A percentile compares a stretch with the other conserved stretches of the same genome.
Evolutionary conservation across 2,329 filamentous ascomycete genomes (phyloP).

Genomic region (Alternaria sp.): DNA sequence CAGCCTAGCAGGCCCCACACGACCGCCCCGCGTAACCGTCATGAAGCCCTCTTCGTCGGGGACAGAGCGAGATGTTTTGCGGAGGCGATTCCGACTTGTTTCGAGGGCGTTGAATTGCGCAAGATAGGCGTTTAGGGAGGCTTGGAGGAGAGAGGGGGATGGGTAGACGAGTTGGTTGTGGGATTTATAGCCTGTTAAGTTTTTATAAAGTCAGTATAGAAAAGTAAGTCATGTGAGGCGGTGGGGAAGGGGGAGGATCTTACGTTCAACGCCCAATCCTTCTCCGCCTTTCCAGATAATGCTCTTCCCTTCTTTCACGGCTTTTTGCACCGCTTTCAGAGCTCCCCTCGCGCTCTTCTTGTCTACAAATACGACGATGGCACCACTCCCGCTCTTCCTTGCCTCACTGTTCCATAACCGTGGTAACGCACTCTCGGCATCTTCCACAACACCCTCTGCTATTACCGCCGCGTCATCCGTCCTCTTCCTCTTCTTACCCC

Average conservation of each 20-base stretch:
- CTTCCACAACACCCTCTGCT: slow-evolving; percentile 58
- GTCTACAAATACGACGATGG: slow-evolving; percentile 85
- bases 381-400: slow-evolving; percentile 77
- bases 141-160: slow-evolving; percentile 70
- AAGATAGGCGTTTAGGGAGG: slow-evolving; percentile 85
- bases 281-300: slow-evolving; percentile 71
- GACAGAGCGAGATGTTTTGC: slow-evolving; percentile 72
- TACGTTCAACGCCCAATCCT: slow-evolving; percentile 61
- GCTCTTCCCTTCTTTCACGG: slow-evolving; percentile 64
- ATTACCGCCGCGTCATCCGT: slow-evolving; percentile 43
- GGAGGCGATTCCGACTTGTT: slow-evolving; percentile 69
- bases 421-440: slow-evolving; percentile 71
- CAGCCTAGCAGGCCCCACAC: slow-evolving; percentile 74
- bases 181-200: slow-evolving; percentile 60
- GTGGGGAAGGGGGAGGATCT: slow-evolving; percentile 32
- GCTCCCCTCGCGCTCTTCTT: slow-evolving; percentile 77
- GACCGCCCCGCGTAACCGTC: slow-evolving; percentile 80
- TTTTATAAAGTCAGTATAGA: slow-evolving; percentile 26
- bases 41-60: slow-evolving; percentile 96
- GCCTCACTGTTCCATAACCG: slow-evolving; percentile 76
- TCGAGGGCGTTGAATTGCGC: slow-evolving; percentile 73
- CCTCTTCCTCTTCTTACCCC: slow-evolving; percentile 66
- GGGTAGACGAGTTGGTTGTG: slow-evolving; percentile 79
- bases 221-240: too few relatives aligned
- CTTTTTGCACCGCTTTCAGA: slow-evolving; percentile 75